These are phyloP conservation scores for Dendrothele bispora DNA, from an alignment of 768 basidiomycete species.

Conservation along the genomic window DNA sequence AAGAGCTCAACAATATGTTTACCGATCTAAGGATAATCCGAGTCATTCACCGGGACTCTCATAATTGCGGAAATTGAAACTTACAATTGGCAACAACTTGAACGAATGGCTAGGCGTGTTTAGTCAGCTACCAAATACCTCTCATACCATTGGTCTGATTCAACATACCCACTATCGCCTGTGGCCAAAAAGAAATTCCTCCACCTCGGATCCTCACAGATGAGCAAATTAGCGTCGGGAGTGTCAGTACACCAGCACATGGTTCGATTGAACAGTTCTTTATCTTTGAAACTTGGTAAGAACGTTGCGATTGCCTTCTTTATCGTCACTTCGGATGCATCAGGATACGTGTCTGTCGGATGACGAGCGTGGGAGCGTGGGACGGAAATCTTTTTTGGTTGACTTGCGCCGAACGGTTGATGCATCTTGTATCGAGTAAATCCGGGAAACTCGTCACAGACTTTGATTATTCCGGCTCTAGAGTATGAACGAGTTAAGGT, in stretches of 20 bases:
- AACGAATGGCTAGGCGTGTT: slow-evolving; percentile 8
- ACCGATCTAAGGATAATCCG: background rate
- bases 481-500: too few relatives aligned
- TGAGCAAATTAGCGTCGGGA: slow-evolving; percentile 4
- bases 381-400: slow-evolving; percentile 1
- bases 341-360: slow-evolving; percentile 1
- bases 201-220: slow-evolving; percentile 7
- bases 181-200: slow-evolving; percentile 3
- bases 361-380: slow-evolving; percentile 8
- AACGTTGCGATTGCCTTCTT: background rate
- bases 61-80: too few relatives aligned
- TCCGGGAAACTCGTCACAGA: slow-evolving; percentile 6
- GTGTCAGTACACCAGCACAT: slow-evolving; percentile 10
- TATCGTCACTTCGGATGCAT: background rate
- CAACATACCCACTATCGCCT: slow-evolving; percentile 7
- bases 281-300: slow-evolving; percentile 3
- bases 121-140: too few relatives aligned
- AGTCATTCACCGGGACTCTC: too few relatives aligned
- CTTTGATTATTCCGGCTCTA: slow-evolving; percentile 5
- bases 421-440: slow-evolving; percentile 1
- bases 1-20: background rate
- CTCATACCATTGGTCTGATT: too few relatives aligned
- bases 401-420: slow-evolving; percentile 1
- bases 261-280: slow-evolving; percentile 3
- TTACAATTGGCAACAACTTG: slow-evolving; percentile 5